A percentile compares a stretch with the other conserved stretches of the same genome.
Conservation (phyloP, 192 early-diverging fungal species). For the Backusella tuberculispora region DNA sequence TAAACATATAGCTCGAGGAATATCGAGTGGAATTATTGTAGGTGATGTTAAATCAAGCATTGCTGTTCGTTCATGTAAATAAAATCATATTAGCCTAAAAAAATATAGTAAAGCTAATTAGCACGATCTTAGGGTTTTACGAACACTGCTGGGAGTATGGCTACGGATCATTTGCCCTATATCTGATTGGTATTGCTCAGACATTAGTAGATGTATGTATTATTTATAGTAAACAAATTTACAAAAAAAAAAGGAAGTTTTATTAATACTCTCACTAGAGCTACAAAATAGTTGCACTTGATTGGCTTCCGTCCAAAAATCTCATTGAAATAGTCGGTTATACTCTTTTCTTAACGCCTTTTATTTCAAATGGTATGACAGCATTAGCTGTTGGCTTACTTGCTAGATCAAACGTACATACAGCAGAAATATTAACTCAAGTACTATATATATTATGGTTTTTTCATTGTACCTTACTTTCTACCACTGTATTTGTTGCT, state of each 20-base stretch:
- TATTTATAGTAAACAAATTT: background rate
- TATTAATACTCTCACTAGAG: slow-evolving; percentile 21
- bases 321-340: slow-evolving; percentile 32
- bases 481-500: slow-evolving; percentile 24
- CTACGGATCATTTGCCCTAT: slow-evolving; percentile 31
- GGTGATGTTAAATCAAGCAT: slow-evolving; percentile 19
- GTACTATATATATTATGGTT: slow-evolving; percentile 38
- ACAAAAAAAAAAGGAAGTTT: background rate
- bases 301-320: slow-evolving; percentile 31
- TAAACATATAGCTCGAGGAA: slow-evolving; percentile 21
- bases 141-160: slow-evolving; percentile 40
- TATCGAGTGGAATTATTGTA: slow-evolving; percentile 31
- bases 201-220: slow-evolving; percentile 33
- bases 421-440: slow-evolving; percentile 23
- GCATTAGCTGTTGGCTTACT: slow-evolving; percentile 28
- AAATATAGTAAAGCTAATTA: background rate
- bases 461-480: slow-evolving; percentile 23
- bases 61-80: slow-evolving; percentile 31
- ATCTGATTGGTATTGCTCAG: slow-evolving; percentile 39
- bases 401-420: slow-evolving; percentile 10
- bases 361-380: slow-evolving; percentile 30
- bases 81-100: background rate
- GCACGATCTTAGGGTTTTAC: slow-evolving; percentile 23
- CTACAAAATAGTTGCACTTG: slow-evolving; percentile 28
- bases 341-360: slow-evolving; percentile 20